Evolutionary conservation across 1,284 basidiomycete species (phyloP).

Genomic region (Pseudomicrostroma phylloplanum): DNA sequence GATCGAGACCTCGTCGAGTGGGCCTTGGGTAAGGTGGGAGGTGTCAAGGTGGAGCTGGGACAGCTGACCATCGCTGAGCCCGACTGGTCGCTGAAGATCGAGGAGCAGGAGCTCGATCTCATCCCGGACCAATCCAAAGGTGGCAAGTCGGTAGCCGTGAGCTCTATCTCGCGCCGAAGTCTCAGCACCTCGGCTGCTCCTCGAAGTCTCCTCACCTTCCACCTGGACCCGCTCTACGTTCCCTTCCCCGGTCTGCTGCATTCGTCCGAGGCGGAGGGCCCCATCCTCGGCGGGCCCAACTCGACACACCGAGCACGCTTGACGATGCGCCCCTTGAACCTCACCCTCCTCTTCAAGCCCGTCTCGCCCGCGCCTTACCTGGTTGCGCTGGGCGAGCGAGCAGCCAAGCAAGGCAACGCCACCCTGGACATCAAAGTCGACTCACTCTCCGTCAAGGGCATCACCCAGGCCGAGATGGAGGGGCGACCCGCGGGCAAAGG

Average conservation of each 20-base stretch:
- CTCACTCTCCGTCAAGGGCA: constrained; percentile 29
- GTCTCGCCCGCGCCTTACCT: constrained; percentile 34
- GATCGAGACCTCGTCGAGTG: constrained; percentile 40
- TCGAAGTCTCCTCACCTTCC: constrained; percentile 34
- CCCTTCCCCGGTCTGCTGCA: constrained; percentile 32
- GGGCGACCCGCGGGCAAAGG: constrained; percentile 23
- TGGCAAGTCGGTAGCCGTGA: too few relatives aligned
- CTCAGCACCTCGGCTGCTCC: constrained; percentile 11
- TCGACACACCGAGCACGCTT: constrained; percentile 28
- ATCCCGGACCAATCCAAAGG: constrained; percentile 9
- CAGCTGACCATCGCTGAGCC: constrained; percentile 31
- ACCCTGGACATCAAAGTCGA: constrained; percentile 38
- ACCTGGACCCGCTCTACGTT: constrained; percentile 37
- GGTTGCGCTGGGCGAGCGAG: constrained; percentile 28
- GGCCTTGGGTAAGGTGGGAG: constrained; percentile 36
- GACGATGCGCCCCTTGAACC: constrained; percentile 34
- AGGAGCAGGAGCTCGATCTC: constrained; percentile 13
- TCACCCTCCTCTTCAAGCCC: constrained; percentile 38
- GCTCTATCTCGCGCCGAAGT: not conserved
- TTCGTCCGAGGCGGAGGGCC: constrained; percentile 16
- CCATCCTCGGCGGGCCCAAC: constrained; percentile 25
- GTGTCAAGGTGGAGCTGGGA: constrained; percentile 35
- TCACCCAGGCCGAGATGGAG: constrained; percentile 27
- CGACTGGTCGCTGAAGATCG: constrained; percentile 17
- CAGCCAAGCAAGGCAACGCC: constrained; percentile 26